Conservation (phyloP, 2,329 filamentous ascomycete species). For the Parascedosporium putredinis region DNA sequence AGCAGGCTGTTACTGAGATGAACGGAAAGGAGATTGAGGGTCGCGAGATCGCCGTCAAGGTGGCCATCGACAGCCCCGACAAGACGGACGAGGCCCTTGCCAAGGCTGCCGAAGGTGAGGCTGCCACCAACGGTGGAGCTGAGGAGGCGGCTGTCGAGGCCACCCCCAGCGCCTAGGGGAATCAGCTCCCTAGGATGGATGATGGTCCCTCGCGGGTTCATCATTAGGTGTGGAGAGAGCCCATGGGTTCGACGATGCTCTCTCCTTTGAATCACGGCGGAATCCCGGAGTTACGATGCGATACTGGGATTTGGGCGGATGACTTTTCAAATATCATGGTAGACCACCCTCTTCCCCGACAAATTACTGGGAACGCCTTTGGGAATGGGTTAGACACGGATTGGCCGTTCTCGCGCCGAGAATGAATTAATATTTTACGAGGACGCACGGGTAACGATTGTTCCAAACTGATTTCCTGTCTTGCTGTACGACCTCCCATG, state of each 20-base stretch:
- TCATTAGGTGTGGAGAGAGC: neutral
- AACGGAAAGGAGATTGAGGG: conserved; percentile 99
- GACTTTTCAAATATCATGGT: conserved; percentile 1
- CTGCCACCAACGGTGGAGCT: conserved; percentile 31
- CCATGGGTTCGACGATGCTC: neutral
- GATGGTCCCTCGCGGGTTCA: neutral
- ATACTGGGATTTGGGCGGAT: conserved; percentile 3
- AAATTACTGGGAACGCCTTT: neutral
- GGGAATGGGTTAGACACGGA: conserved; percentile 7
- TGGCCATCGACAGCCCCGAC: conserved; percentile 97
- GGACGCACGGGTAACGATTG: conserved; percentile 9
- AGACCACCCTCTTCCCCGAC: conserved; percentile 1
- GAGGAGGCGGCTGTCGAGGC: conserved; percentile 20
- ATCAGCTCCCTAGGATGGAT: conserved; percentile 2
- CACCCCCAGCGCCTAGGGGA: conserved; percentile 18
- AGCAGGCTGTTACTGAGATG: conserved; percentile 97
- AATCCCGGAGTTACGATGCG: conserved; percentile 2
- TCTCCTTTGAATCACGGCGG: neutral
- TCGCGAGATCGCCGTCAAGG: conserved; percentile 98
- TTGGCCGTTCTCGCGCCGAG: neutral
- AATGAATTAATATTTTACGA: conserved; percentile 9
- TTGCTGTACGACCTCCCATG: neutral
- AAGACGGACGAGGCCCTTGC: conserved; percentile 66
- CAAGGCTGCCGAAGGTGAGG: conserved; percentile 23
- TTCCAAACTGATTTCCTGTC: conserved; percentile 12